A percentile compares a stretch with the other conserved stretches of the same genome.
Evolutionary conservation across 768 basidiomycete genomes (phyloP).

Genomic region (Calocybe gangraenosa): DNA sequence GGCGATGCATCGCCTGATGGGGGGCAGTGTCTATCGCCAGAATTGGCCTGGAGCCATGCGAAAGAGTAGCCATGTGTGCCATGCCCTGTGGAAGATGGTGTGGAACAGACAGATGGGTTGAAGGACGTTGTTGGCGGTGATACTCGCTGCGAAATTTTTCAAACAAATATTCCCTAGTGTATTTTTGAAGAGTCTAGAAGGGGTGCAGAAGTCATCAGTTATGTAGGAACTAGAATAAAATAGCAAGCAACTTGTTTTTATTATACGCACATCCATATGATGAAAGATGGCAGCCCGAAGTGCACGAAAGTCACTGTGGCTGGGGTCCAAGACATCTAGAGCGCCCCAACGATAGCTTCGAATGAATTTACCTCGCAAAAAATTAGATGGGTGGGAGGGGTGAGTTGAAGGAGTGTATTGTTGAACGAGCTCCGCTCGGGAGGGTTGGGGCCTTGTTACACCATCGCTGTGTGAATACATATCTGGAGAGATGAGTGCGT

Average conservation of each 20-base stretch:
- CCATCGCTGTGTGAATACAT: conserved; percentile 83
- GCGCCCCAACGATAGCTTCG: conserved; percentile 82
- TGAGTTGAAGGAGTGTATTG: conserved; percentile 65
- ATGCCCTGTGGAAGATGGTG: conserved; percentile 31
- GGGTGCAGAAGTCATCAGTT: too few relatives aligned
- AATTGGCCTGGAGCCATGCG: conserved; percentile 49
- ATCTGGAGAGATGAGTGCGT: conserved; percentile 81
- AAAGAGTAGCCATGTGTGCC: conserved; percentile 41
- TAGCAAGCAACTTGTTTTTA: too few relatives aligned
- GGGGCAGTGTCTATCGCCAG: conserved; percentile 61
- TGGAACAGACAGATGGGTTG: conserved; percentile 41
- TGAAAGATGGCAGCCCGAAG: conserved; percentile 80
- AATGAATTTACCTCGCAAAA: conserved; percentile 58
- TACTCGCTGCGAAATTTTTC: conserved; percentile 69
- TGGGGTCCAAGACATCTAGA: conserved; percentile 74
- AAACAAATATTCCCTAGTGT: conserved; percentile 79
- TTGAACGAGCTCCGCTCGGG: conserved; percentile 68
- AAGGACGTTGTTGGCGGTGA: conserved; percentile 43
- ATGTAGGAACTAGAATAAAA: too few relatives aligned
- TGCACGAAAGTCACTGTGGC: conserved; percentile 76
- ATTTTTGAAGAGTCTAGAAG: conserved; percentile 75
- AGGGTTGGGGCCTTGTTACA: conserved; percentile 49
- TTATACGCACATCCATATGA: conserved; percentile 92
- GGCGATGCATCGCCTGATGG: conserved; percentile 39
- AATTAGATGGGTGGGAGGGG: conserved; percentile 33